Evolutionary conservation across 2,329 filamentous ascomycete species (phyloP).

Genomic region (Xylaria sp.): DNA sequence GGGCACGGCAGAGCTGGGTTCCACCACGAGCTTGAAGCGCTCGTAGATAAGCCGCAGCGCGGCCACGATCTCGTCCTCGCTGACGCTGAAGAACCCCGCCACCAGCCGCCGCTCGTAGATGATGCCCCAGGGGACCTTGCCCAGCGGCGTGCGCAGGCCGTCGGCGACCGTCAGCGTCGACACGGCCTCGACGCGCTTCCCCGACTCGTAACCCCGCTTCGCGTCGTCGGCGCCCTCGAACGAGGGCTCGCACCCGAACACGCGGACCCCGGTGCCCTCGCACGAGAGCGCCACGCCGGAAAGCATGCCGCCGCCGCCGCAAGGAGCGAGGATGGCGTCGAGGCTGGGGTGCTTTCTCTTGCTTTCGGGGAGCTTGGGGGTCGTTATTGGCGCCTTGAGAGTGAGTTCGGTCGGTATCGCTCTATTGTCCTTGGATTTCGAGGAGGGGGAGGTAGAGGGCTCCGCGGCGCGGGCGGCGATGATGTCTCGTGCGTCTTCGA

Average conservation of each 20-base stretch:
- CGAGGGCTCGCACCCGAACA: conserved; percentile 88
- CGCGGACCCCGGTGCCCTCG: conserved; percentile 74
- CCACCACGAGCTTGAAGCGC: conserved; percentile 88
- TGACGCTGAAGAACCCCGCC: conserved; percentile 75
- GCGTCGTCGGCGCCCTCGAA: conserved; percentile 88
- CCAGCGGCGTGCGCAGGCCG: conserved; percentile 86
- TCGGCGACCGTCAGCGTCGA: conserved; percentile 86
- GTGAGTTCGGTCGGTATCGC: conserved; percentile 13
- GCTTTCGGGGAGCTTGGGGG: conserved; percentile 19
- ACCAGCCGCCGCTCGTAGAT: conserved; percentile 80
- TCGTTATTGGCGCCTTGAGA: conserved; percentile 32
- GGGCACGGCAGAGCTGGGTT: conserved; percentile 87
- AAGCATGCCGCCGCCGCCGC: conserved; percentile 90
- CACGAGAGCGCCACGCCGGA: conserved; percentile 83
- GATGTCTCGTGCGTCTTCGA: conserved; percentile 73
- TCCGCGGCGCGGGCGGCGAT: conserved; percentile 48
- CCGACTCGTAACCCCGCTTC: conserved; percentile 73
- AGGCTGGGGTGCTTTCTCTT: conserved; percentile 54
- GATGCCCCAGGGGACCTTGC: conserved; percentile 78
- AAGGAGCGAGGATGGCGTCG: conserved; percentile 81
- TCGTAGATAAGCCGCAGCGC: conserved; percentile 84
- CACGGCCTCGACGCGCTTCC: conserved; percentile 73
- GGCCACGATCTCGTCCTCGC: conserved; percentile 81
- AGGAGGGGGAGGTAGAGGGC: neutral
- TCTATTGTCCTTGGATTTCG: too few species aligned